Percentiles rank a stretch among this genome's conserved stretches.
Conservation (phyloP, 2,329 filamentous ascomycete species). For the Epichloe gansuensis region DNA sequence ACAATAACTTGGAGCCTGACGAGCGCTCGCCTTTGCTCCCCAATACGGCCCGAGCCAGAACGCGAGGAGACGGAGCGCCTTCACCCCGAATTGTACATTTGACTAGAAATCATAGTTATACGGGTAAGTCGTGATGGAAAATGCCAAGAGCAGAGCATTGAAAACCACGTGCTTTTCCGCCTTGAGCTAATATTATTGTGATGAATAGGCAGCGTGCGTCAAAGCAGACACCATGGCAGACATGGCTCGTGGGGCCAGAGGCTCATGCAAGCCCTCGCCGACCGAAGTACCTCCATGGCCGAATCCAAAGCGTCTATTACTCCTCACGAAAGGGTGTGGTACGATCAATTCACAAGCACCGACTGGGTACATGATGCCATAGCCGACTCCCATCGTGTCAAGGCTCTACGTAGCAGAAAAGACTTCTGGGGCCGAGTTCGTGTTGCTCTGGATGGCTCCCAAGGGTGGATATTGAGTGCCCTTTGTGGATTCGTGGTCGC, state of each 20-base stretch:
- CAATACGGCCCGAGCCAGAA: conserved; percentile 25
- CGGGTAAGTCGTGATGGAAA: conserved; percentile 19
- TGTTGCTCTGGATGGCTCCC: conserved; percentile 69
- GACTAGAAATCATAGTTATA: conserved; percentile 31
- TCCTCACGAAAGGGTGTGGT: conserved; percentile 85
- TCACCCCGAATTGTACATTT: conserved; percentile 17
- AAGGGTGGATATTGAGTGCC: conserved; percentile 90
- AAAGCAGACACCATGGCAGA: conserved; percentile 39
- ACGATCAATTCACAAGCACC: conserved; percentile 94
- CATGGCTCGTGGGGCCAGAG: conserved; percentile 47
- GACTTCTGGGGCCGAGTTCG: conserved; percentile 71
- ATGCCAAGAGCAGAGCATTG: neutral
- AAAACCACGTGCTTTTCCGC: neutral
- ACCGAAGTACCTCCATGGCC: conserved; percentile 42
- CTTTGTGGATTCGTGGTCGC: conserved; percentile 81
- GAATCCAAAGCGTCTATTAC: conserved; percentile 55
- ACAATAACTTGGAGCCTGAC: conserved; percentile 22
- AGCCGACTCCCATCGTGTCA: conserved; percentile 80
- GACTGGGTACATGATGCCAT: conserved; percentile 99
- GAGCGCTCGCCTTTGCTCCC: conserved; percentile 32
- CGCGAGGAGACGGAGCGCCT: conserved; percentile 25
- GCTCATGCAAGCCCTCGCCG: conserved; percentile 47
- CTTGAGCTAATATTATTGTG: neutral
- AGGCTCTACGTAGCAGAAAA: conserved; percentile 66
- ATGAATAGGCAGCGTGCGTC: conserved; percentile 23